Evolutionary conservation across 306 rosid genomes (phyloP).

Genomic region (Datisca glomerata): DNA sequence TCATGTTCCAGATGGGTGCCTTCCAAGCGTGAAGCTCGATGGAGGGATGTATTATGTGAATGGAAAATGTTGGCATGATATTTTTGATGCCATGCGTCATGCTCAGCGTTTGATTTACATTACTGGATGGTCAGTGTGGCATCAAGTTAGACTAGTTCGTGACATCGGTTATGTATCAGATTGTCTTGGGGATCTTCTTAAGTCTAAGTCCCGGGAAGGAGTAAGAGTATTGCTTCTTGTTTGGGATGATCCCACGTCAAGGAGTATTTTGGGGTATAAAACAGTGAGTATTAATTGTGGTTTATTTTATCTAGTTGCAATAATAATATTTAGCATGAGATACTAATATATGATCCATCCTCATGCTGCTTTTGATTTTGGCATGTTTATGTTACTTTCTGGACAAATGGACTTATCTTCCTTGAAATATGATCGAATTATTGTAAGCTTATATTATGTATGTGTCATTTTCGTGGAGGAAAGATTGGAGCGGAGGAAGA

Average conservation of each 20-base stretch:
- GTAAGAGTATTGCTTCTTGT: slow-evolving; percentile 93
- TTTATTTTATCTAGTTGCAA: too few species aligned
- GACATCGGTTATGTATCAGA: slow-evolving; percentile 34
- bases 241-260: slow-evolving; percentile 98
- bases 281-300: slow-evolving; percentile 72
- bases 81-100: slow-evolving; percentile 58
- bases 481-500: too few species aligned
- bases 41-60: slow-evolving; percentile 51
- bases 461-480: too few species aligned
- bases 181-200: slow-evolving; percentile 65
- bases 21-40: slow-evolving; percentile 58
- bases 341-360: too few species aligned
- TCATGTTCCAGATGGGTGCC: slow-evolving; percentile 70
- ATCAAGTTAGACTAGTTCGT: slow-evolving; percentile 64
- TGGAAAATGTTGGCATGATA: slow-evolving; percentile 84
- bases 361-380: too few species aligned
- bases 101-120: slow-evolving; percentile 72
- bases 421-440: too few species aligned
- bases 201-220: slow-evolving; percentile 86
- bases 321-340: too few species aligned
- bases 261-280: slow-evolving; percentile 74
- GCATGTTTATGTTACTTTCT: too few species aligned
- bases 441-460: too few species aligned
- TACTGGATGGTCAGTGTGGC: slow-evolving; percentile 98
- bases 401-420: too few species aligned